These are phyloP conservation scores for Kodamaea kaohsiungensis DNA, from an alignment of 805 yeast genomes.

Conservation along the genomic window DNA sequence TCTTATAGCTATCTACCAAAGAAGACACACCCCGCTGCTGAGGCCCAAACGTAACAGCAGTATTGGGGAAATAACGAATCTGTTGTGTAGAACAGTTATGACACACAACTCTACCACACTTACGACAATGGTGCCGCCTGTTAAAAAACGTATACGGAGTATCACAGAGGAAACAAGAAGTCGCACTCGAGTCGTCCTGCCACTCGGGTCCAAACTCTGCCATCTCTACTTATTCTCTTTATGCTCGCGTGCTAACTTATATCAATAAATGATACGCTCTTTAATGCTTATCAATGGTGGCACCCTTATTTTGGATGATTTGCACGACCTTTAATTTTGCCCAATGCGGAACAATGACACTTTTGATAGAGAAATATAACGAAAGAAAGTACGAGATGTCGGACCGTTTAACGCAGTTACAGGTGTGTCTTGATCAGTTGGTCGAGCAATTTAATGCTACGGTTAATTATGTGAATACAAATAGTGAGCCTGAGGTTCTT, in stretches of 20 bases:
- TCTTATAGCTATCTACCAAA: slow-evolving; percentile 48
- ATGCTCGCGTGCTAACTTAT: neutral
- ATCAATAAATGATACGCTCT: neutral
- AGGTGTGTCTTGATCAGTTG: slow-evolving; percentile 80
- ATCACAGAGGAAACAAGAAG: slow-evolving; percentile 57
- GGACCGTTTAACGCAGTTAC: slow-evolving; percentile 87
- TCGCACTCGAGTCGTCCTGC: slow-evolving; percentile 67
- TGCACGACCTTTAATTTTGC: neutral
- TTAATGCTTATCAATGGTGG: neutral
- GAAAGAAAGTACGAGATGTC: slow-evolving; percentile 48
- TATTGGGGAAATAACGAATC: slow-evolving; percentile 33
- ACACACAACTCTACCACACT: slow-evolving; percentile 80
- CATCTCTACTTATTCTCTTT: neutral
- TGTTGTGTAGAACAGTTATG: slow-evolving; percentile 59
- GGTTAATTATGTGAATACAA: slow-evolving; percentile 59
- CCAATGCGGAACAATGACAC: neutral
- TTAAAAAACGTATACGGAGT: slow-evolving; percentile 55
- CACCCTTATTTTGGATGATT: neutral
- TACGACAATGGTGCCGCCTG: slow-evolving; percentile 82
- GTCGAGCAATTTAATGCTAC: slow-evolving; percentile 81
- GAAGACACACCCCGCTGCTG: slow-evolving; percentile 14
- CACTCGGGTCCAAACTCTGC: slow-evolving; percentile 46
- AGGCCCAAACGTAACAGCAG: slow-evolving; percentile 18
- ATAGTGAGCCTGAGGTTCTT: slow-evolving; percentile 37
- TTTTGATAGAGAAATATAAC: neutral